Evolutionary conservation across 2,329 filamentous ascomycete species (phyloP).

Genomic region (Penicillium freii): DNA sequence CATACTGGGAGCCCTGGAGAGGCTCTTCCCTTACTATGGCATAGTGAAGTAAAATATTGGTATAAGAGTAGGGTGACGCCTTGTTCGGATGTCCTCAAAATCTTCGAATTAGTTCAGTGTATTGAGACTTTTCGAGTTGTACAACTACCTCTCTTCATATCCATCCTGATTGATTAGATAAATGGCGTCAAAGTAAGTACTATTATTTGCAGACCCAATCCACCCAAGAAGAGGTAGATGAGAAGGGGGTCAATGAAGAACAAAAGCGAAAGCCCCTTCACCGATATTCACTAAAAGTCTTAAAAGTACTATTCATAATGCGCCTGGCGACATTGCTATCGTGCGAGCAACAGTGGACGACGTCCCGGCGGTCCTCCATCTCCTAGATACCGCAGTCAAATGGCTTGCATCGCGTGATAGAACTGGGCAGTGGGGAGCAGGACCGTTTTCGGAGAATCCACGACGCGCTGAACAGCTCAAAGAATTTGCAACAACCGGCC

Average conservation of each 20-base stretch:
- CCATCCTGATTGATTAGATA: background rate
- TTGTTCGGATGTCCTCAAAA: background rate
- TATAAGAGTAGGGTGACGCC: too few species aligned
- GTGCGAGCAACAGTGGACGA: slow-evolving; percentile 11
- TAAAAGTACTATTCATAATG: background rate
- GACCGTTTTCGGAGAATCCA: slow-evolving; percentile 14
- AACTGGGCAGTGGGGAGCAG: slow-evolving; percentile 15
- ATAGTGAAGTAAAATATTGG: too few species aligned
- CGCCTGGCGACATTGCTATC: too few species aligned
- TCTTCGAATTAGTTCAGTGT: background rate
- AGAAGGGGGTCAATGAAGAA: background rate
- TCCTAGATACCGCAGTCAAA: slow-evolving; percentile 15
- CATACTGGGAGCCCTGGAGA: too few species aligned
- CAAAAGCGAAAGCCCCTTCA: background rate
- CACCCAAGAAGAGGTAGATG: background rate
- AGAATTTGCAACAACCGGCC: slow-evolving; percentile 15
- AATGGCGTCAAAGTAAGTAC: slow-evolving; percentile 7
- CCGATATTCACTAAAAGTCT: background rate
- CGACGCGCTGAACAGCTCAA: slow-evolving; percentile 12
- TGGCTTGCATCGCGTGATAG: slow-evolving; percentile 13
- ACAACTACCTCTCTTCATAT: background rate
- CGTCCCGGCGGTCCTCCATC: slow-evolving; percentile 10
- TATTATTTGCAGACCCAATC: background rate
- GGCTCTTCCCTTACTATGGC: too few species aligned
- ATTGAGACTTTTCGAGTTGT: background rate